Conservation (phyloP, 208 protist species). For the Endotrypanum monterogeii region DNA sequence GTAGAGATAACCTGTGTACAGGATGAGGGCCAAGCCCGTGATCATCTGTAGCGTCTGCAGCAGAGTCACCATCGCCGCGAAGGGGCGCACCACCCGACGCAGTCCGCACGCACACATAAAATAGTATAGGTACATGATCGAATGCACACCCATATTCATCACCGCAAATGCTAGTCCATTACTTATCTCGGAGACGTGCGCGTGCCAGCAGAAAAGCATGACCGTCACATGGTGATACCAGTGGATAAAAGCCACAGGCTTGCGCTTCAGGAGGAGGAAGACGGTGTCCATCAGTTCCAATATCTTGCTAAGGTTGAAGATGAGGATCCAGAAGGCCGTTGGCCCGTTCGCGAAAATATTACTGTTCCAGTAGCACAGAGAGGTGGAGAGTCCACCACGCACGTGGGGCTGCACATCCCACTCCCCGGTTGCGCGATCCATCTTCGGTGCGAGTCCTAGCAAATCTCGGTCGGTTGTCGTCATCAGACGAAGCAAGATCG, state of each 20-base stretch:
- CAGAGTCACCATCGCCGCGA: conserved; percentile 84
- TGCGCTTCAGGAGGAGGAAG: conserved; percentile 77
- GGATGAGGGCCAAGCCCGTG: conserved; percentile 35
- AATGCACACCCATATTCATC: conserved; percentile 95
- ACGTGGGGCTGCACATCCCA: conserved; percentile 33
- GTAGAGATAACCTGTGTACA: conserved; percentile 40
- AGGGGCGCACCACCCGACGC: conserved; percentile 54
- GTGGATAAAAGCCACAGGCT: conserved; percentile 82
- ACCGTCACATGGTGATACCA: conserved; percentile 95
- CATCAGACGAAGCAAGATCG: conserved; percentile 38
- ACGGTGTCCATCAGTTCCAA: conserved; percentile 86
- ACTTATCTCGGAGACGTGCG: conserved; percentile 51
- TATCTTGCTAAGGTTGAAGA: conserved; percentile 85
- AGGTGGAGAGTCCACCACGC: conserved; percentile 47
- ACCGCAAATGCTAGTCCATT: conserved; percentile 76
- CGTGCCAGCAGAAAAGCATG: conserved; percentile 89
- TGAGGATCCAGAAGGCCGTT: conserved; percentile 59
- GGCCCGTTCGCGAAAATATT: conserved; percentile 49
- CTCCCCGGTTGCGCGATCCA: conserved; percentile 23
- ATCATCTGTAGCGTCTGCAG: conserved; percentile 93
- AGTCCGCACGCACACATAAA: conserved; percentile 65
- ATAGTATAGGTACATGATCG: conserved; percentile 96
- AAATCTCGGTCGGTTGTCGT: conserved; percentile 24
- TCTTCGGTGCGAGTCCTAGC: conserved; percentile 35
- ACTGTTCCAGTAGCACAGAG: conserved; percentile 59